Evolutionary conservation across 495 filamentous ascomycete genomes (phyloP).

Genomic region (Xylaria palmicola): DNA sequence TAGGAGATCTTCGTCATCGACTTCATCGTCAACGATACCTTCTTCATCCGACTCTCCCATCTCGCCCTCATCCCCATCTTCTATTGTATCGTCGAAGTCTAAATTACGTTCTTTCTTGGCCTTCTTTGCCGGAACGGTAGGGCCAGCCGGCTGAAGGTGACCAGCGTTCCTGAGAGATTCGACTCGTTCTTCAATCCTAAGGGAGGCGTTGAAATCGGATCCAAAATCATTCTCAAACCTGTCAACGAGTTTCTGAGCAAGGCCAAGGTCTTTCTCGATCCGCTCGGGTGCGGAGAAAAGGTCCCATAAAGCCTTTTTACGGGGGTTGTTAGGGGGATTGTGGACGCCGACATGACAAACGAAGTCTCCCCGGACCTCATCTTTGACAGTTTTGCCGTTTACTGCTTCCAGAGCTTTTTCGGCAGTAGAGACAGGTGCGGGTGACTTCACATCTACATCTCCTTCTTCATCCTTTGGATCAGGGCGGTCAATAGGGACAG

Average conservation of each 20-base stretch:
- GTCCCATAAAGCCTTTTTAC: constrained; percentile 98
- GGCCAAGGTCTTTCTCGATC: constrained; percentile 77
- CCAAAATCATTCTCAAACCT: constrained; percentile 83
- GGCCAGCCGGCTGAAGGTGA: constrained; percentile 64
- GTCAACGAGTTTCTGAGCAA: constrained; percentile 70
- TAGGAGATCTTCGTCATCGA: constrained; percentile 84
- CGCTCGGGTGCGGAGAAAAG: constrained; percentile 88
- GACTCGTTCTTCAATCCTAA: constrained; percentile 81
- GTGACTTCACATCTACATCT: constrained; percentile 34
- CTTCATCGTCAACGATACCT: constrained; percentile 77
- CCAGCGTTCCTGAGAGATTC: constrained; percentile 73
- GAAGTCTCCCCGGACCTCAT: constrained; percentile 89
- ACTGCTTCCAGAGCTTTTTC: constrained; percentile 87
- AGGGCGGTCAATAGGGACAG: constrained; percentile 59
- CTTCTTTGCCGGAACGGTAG: constrained; percentile 61
- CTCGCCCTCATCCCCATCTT: constrained; percentile 70
- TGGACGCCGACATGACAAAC: constrained; percentile 96
- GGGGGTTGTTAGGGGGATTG: constrained; percentile 75
- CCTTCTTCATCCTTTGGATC: constrained; percentile 60
- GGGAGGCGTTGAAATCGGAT: constrained; percentile 64
- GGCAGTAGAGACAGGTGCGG: constrained; percentile 54
- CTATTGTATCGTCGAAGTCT: constrained; percentile 66
- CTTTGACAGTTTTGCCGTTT: constrained; percentile 94
- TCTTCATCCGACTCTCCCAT: constrained; percentile 66
- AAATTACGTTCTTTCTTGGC: constrained; percentile 54